Evolutionary conservation across 805 yeast genomes (phyloP).

Genomic region (Ogataea ramenticola): DNA sequence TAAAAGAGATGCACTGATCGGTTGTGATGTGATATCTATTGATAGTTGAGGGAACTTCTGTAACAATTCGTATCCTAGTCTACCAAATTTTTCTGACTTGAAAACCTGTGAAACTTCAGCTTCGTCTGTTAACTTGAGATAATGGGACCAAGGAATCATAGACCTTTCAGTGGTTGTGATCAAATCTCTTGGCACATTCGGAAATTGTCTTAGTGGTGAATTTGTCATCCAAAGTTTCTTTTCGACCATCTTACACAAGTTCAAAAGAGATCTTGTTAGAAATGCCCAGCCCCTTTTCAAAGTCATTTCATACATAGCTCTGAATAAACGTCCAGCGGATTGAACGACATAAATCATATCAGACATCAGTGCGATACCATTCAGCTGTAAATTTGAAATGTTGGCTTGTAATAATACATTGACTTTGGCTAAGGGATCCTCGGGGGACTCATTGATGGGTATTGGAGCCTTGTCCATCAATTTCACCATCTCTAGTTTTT

Average conservation of each 20-base stretch:
- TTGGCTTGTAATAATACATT: conserved; percentile 79
- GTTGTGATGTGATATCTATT: conserved; percentile 58
- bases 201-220: conserved; percentile 82
- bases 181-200: conserved; percentile 61
- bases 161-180: conserved; percentile 73
- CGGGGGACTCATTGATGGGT: conserved; percentile 68
- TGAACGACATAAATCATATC: conserved; percentile 93
- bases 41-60: conserved; percentile 66
- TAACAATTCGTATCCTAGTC: conserved; percentile 48
- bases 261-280: conserved; percentile 48
- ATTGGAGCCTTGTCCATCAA: conserved; percentile 73
- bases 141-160: conserved; percentile 75
- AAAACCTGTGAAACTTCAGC: conserved; percentile 81
- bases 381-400: conserved; percentile 68
- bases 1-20: conserved; percentile 65
- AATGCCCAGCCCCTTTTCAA: conserved; percentile 65
- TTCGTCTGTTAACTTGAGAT: conserved; percentile 55
- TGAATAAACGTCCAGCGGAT: conserved; percentile 79
- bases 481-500: conserved; percentile 62
- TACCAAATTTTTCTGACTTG: conserved; percentile 62
- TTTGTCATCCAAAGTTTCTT: conserved; percentile 76
- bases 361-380: conserved; percentile 85
- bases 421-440: conserved; percentile 70
- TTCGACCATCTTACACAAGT: conserved; percentile 75
- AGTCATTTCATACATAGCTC: conserved; percentile 81